Percentiles rank a stretch among this genome's conserved stretches.
phyloP scores from a whole-genome alignment of 176 grass and related monocot species.

The Typha latifolia region DNA sequence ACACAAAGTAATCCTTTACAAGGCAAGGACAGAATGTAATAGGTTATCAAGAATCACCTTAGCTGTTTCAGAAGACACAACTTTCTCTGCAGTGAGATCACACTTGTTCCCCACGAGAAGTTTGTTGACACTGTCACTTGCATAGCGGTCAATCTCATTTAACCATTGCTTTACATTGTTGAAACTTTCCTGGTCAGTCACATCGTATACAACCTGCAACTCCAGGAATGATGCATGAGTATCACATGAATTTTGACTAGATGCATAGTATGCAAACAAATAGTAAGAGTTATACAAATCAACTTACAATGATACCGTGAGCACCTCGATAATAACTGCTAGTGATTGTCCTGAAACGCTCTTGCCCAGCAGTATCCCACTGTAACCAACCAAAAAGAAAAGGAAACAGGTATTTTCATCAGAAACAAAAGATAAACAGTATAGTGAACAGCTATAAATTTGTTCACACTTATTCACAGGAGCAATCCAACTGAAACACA shows the following conservation, averaged over 20 bases:
- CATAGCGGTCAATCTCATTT: constrained; percentile 23
- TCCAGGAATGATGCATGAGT: background rate
- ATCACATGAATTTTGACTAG: too few relatives aligned
- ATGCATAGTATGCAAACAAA: too few relatives aligned
- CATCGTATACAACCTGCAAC: constrained; percentile 19
- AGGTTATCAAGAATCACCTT: constrained; percentile 4
- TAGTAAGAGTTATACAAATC: background rate
- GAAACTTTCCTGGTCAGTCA: constrained; percentile 18
- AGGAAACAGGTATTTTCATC: background rate
- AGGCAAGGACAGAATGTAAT: too few relatives aligned
- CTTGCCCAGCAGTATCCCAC: constrained; percentile 98
- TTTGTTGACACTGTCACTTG: constrained; percentile 22
- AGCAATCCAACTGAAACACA: too few relatives aligned
- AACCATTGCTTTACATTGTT: constrained; percentile 19
- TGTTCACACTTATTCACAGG: too few relatives aligned
- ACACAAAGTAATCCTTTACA: too few relatives aligned
- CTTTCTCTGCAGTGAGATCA: constrained; percentile 18
- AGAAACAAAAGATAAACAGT: background rate
- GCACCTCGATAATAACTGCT: constrained; percentile 91
- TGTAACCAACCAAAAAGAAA: constrained; percentile 21
- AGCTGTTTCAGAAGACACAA: constrained; percentile 18
- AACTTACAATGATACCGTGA: constrained; percentile 74
- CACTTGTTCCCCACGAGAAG: constrained; percentile 24
- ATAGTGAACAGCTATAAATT: too few relatives aligned
- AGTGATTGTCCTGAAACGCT: constrained; percentile 87